Evolutionary conservation across 345 rosid species (phyloP).

Genomic region (Gossypium anomalum): DNA sequence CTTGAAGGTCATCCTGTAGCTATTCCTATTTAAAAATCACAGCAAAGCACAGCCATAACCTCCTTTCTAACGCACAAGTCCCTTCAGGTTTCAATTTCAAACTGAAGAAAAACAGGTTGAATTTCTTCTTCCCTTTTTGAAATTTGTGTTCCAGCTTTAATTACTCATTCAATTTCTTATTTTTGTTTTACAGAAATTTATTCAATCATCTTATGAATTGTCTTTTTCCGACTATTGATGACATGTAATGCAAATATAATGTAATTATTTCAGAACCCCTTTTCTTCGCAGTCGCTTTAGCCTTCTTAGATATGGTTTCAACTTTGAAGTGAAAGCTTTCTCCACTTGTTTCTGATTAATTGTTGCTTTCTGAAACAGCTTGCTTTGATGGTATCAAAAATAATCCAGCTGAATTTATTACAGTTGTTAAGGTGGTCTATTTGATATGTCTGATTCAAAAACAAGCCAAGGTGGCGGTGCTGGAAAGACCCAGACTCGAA

Average conservation of each 20-base stretch:
- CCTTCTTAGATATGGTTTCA: background rate
- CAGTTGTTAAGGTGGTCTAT: background rate
- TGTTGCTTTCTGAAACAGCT: background rate
- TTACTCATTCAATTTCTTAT: background rate
- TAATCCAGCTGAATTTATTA: background rate
- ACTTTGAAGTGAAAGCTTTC: background rate
- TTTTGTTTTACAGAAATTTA: background rate
- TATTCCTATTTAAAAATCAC: background rate
- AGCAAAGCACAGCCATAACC: background rate
- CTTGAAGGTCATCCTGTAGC: too few species aligned
- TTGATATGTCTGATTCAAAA: slow-evolving; percentile 38
- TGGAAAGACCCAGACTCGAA: slow-evolving; percentile 42
- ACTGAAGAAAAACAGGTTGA: background rate
- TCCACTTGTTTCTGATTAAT: slow-evolving; percentile 4
- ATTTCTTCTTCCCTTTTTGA: background rate
- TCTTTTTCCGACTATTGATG: background rate
- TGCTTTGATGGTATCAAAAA: background rate
- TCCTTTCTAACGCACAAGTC: background rate
- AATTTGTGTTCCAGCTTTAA: background rate
- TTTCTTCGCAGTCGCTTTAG: background rate
- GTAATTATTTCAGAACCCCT: background rate
- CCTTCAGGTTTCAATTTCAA: background rate
- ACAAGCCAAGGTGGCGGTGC: slow-evolving; percentile 19
- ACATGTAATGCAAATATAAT: background rate
- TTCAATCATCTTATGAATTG: background rate